Evolutionary conservation across 2,329 filamentous ascomycete species (phyloP).

Genomic region (Cordyceps tenuipes): DNA sequence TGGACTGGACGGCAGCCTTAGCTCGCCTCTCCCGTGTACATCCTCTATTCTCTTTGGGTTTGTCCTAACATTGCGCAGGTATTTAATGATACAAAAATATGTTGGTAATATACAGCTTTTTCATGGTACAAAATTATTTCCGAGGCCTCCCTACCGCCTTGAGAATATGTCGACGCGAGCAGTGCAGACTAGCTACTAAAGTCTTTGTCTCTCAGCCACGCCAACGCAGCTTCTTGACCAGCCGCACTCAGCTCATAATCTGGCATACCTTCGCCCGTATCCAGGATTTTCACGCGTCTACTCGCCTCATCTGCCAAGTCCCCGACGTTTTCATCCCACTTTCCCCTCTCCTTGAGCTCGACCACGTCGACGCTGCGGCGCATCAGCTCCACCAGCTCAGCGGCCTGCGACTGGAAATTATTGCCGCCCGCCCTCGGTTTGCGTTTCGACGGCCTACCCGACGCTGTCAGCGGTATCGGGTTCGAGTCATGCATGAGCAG

Average conservation of each 20-base stretch:
- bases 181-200: neutral
- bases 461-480: slow-evolving; percentile 16
- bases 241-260: slow-evolving; percentile 20
- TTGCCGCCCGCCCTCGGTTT: slow-evolving; percentile 24
- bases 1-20: no score
- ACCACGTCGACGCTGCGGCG: slow-evolving; percentile 37
- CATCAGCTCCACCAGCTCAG: slow-evolving; percentile 40
- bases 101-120: no score
- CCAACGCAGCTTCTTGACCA: slow-evolving; percentile 20
- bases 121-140: no score
- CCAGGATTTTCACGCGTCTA: slow-evolving; percentile 30
- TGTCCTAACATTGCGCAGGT: no score
- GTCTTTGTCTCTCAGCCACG: slow-evolving; percentile 23
- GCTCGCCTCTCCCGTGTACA: no score
- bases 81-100: no score
- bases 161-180: no score
- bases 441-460: slow-evolving; percentile 13
- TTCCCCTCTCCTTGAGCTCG: slow-evolving; percentile 34
- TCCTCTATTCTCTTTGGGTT: no score
- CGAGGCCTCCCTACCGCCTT: no score
- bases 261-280: slow-evolving; percentile 26
- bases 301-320: slow-evolving; percentile 25
- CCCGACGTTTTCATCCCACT: slow-evolving; percentile 33
- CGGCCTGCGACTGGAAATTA: slow-evolving; percentile 38
- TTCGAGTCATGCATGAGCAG: slow-evolving; percentile 38